Evolutionary conservation across 2,329 filamentous ascomycete species (phyloP).

Genomic region (Colletotrichum nymphaeae): DNA sequence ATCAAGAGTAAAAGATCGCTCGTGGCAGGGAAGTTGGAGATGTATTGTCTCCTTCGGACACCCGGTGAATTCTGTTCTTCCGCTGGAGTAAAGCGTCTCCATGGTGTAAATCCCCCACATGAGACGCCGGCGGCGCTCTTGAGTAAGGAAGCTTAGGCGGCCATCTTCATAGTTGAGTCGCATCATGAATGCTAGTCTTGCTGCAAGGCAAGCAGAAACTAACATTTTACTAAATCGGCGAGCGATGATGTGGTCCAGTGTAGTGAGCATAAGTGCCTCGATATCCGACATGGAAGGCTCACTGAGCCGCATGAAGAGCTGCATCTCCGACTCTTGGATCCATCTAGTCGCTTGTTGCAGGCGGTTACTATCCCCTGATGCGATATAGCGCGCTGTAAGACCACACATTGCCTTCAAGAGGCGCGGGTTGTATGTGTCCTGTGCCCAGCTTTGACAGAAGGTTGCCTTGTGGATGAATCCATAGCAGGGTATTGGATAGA

Average conservation of each 20-base stretch:
- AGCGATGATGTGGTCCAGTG: slow-evolving; percentile 37
- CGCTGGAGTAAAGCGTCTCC: slow-evolving; percentile 31
- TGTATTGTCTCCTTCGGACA: slow-evolving; percentile 24
- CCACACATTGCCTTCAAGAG: slow-evolving; percentile 30
- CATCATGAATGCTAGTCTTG: slow-evolving; percentile 38
- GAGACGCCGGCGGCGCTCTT: slow-evolving; percentile 36
- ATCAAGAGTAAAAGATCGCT: slow-evolving; percentile 23
- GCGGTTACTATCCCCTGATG: neutral
- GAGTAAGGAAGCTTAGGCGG: slow-evolving; percentile 30
- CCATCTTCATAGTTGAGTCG: slow-evolving; percentile 39
- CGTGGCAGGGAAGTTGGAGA: slow-evolving; percentile 24
- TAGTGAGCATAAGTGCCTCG: slow-evolving; percentile 38
- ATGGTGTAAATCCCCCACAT: slow-evolving; percentile 40
- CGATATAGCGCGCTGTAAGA: slow-evolving; percentile 22
- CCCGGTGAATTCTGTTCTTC: slow-evolving; percentile 22
- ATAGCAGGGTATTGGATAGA: slow-evolving; percentile 31
- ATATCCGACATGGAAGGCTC: slow-evolving; percentile 37
- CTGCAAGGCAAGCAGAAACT: slow-evolving; percentile 32
- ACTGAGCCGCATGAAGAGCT: slow-evolving; percentile 30
- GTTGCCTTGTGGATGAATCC: slow-evolving; percentile 33
- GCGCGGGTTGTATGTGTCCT: slow-evolving; percentile 21
- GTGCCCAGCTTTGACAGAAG: slow-evolving; percentile 27
- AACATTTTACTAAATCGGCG: slow-evolving; percentile 40
- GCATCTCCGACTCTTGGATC: slow-evolving; percentile 35
- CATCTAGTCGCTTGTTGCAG: slow-evolving; percentile 39